A percentile compares a stretch with the other conserved stretches of the same genome.
Evolutionary conservation across 2,329 filamentous ascomycete species (phyloP).

Genomic region (Cladophialophora exuberans): DNA sequence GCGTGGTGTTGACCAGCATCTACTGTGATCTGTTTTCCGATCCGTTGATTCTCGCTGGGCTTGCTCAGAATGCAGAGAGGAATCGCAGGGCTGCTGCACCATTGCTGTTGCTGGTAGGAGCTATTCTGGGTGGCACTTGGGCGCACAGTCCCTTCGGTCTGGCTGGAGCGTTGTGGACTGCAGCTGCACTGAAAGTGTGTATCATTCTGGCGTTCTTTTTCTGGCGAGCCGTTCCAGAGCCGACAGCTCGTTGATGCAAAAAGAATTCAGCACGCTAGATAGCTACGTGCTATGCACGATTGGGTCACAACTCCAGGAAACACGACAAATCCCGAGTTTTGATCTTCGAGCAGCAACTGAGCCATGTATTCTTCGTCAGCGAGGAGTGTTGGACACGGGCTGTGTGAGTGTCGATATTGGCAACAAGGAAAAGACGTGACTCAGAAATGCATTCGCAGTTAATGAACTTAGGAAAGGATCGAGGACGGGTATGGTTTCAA

Average conservation of each 20-base stretch:
- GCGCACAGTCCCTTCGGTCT: constrained; percentile 57
- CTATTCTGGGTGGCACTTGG: constrained; percentile 58
- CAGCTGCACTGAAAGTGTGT: constrained; percentile 58
- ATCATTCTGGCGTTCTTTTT: constrained; percentile 63
- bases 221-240: constrained; percentile 56
- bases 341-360: too few species aligned
- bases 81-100: constrained; percentile 58
- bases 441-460: too few species aligned
- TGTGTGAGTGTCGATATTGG: too few species aligned
- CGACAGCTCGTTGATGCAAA: neutral
- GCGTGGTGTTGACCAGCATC: constrained; percentile 77
- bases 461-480: too few species aligned
- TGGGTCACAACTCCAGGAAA: too few species aligned
- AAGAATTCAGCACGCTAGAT: neutral
- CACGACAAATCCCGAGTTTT: too few species aligned
- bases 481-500: too few species aligned
- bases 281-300: too few species aligned
- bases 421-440: too few species aligned
- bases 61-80: constrained; percentile 53
- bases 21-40: constrained; percentile 82
- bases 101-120: constrained; percentile 56
- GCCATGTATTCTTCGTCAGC: too few species aligned
- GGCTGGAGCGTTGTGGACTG: constrained; percentile 63
- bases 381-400: too few species aligned
- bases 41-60: constrained; percentile 46